A percentile compares a stretch with the other conserved stretches of the same genome.
These are phyloP conservation scores for Debaryomycetaceae sp. DNA, from an alignment of 1,139 yeast species.

Conservation along the genomic window DNA sequence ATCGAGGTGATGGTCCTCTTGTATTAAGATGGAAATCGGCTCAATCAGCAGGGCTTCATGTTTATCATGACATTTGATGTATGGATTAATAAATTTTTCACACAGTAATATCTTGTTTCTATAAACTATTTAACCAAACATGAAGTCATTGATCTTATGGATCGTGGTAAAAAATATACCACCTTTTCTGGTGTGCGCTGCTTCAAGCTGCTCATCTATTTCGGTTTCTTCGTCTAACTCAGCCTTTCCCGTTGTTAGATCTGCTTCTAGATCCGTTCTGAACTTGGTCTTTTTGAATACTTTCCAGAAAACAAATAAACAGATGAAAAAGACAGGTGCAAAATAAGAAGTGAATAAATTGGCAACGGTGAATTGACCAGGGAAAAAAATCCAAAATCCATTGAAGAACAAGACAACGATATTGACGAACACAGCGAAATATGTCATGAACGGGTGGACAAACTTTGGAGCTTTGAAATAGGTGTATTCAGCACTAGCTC, in stretches of 20 bases:
- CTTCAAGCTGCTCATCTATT: slow-evolving; percentile 17
- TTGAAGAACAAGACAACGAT: slow-evolving; percentile 30
- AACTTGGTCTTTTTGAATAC: slow-evolving; percentile 29
- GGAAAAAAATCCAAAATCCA: slow-evolving; percentile 43
- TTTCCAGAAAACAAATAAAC: slow-evolving; percentile 33
- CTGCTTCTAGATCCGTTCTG: slow-evolving; percentile 31
- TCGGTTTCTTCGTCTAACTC: slow-evolving; percentile 35
- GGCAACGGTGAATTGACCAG: slow-evolving; percentile 32
- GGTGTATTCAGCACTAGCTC: slow-evolving; percentile 18
- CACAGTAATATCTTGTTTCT: background rate
- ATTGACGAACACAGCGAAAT: slow-evolving; percentile 27
- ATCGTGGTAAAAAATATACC: slow-evolving; percentile 17
- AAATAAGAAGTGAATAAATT: slow-evolving; percentile 39
- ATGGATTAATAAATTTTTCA: no score
- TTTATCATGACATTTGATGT: no score
- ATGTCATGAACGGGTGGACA: slow-evolving; percentile 31
- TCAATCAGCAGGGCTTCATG: no score
- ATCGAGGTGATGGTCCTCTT: no score
- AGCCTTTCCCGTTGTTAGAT: slow-evolving; percentile 32
- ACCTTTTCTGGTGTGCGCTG: slow-evolving; percentile 13
- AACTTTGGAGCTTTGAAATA: slow-evolving; percentile 25
- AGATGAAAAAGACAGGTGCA: slow-evolving; percentile 32
- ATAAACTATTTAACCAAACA: slow-evolving; percentile 1
- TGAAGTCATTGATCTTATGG: slow-evolving; percentile 2
- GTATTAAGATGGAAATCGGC: no score